These are phyloP conservation scores for Xylaria longipes DNA, from an alignment of 495 filamentous ascomycete genomes.

Conservation along the genomic window DNA sequence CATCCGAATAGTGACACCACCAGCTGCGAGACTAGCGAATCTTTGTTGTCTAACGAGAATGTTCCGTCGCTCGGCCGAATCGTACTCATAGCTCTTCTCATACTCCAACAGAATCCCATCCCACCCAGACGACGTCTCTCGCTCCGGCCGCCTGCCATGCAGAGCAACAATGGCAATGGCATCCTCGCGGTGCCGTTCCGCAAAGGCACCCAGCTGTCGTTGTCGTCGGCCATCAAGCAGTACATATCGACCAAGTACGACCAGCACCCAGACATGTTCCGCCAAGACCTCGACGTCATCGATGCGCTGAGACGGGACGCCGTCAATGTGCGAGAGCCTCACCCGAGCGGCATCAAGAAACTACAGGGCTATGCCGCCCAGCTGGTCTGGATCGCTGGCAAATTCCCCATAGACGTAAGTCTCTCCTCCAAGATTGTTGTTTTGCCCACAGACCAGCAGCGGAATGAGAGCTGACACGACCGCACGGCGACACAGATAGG, in stretches of 20 bases:
- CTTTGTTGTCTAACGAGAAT: slow-evolving; percentile 3
- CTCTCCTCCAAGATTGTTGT: neutral
- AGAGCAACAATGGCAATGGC: slow-evolving; percentile 41
- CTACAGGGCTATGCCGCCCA: slow-evolving; percentile 89
- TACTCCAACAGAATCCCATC: neutral
- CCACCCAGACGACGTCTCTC: neutral
- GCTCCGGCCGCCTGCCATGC: slow-evolving; percentile 27
- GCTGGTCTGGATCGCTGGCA: slow-evolving; percentile 90
- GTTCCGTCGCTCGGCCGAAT: neutral
- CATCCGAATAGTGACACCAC: neutral
- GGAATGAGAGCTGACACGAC: slow-evolving; percentile 32
- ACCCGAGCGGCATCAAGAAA: slow-evolving; percentile 87
- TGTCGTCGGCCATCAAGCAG: slow-evolving; percentile 84
- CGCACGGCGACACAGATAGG: slow-evolving; percentile 69
- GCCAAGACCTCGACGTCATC: slow-evolving; percentile 84
- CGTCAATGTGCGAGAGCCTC: slow-evolving; percentile 84
- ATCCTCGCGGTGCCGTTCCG: slow-evolving; percentile 81
- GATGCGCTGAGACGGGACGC: slow-evolving; percentile 83
- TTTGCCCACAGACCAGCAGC: neutral
- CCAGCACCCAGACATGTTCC: slow-evolving; percentile 98
- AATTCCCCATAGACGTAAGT: slow-evolving; percentile 94
- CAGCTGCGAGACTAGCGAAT: neutral
- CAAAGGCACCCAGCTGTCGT: slow-evolving; percentile 74
- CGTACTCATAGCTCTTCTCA: neutral
- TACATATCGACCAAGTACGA: slow-evolving; percentile 99